These are phyloP conservation scores for Trematosphaeria pertusa DNA, from an alignment of 2,329 filamentous ascomycete species.

Conservation along the genomic window DNA sequence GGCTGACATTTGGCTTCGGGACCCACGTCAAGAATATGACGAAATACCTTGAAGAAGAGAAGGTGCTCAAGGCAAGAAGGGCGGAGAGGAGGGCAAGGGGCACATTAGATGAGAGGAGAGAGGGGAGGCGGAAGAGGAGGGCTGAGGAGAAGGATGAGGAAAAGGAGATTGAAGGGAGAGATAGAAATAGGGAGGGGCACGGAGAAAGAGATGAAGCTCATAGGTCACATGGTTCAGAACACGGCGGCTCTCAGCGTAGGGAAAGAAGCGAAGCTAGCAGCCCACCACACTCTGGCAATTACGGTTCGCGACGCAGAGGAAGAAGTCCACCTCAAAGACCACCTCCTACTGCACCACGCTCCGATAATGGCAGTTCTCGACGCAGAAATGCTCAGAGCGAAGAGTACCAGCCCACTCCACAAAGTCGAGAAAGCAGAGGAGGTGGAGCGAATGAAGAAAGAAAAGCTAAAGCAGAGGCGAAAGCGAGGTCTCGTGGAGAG, in stretches of 20 bases:
- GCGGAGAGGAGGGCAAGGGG: slow-evolving; percentile 21
- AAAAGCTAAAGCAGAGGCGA: neutral
- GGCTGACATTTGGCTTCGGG: slow-evolving; percentile 23
- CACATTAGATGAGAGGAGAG: slow-evolving; percentile 18
- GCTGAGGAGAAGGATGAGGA: neutral
- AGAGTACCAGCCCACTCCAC: no score
- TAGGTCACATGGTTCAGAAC: neutral
- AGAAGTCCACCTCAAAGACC: neutral
- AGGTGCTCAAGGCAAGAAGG: slow-evolving; percentile 21
- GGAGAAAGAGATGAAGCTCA: neutral
- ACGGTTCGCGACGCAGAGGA: neutral
- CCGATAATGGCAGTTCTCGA: no score
- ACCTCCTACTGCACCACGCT: no score
- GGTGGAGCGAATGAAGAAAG: neutral
- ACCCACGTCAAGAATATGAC: slow-evolving; percentile 27
- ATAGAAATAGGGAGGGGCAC: neutral
- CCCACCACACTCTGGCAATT: neutral
- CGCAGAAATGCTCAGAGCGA: no score
- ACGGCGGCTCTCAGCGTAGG: no score
- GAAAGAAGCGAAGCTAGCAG: neutral
- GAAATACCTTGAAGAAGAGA: slow-evolving; percentile 30
- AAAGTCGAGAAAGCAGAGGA: no score
- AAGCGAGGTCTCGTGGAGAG: neutral
- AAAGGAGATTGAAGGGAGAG: neutral
- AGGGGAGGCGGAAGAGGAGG: slow-evolving; percentile 14